Evolutionary conservation across 2,329 filamentous ascomycete genomes (phyloP), one percentile per base, ranked within the genome.

Genomic region (Clarireedia hainanense): DNA sequence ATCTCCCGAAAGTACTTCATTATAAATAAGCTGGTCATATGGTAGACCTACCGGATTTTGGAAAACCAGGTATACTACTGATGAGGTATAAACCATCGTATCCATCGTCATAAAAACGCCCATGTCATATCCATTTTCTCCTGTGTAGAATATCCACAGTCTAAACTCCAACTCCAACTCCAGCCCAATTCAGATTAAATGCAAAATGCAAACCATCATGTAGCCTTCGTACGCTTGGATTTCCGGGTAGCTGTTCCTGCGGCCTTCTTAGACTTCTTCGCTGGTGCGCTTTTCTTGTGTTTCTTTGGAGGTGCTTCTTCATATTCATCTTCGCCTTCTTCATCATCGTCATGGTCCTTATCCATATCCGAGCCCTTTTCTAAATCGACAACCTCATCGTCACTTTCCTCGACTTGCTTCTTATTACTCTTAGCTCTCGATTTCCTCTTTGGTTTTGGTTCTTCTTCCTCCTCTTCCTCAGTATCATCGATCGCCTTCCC

Each of bases 401-500:
- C 37, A 15, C 39, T 37, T 26, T 50, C 46, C 15, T 43, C 52
- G 12, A n/a, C 9, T 17, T 50, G 26, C 10, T 34, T 50, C 52
- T 34, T 54, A 12, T 34, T 40, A 9, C 52, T 20, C n/a, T 42
- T 42, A n/a, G 30, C 42, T 20, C 42, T 47, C n/a, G 23, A 53
- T 40, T n/a, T 26, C 30, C 30, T 49, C 52, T 53, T 42, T 42
- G 15, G 37, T 36, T 50, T 50, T 0, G 52, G 52, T 40, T 24
- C 36, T 2, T 24, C n/a, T 6, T 36, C 26, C 45, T 45, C 26
- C 23, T 57, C 52, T n/a, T 49, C 58, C 23, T 47, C 45, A 5
- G 47, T 43, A 9, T 55, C 55, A 48, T 20, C 52, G 24, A 27
- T 50, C 42, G 45, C 62, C 55, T 65, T 68, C 57, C 83, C 68